Evolutionary conservation across 202 grass and related monocot genomes (phyloP).

Genomic region (Setaria italica): DNA sequence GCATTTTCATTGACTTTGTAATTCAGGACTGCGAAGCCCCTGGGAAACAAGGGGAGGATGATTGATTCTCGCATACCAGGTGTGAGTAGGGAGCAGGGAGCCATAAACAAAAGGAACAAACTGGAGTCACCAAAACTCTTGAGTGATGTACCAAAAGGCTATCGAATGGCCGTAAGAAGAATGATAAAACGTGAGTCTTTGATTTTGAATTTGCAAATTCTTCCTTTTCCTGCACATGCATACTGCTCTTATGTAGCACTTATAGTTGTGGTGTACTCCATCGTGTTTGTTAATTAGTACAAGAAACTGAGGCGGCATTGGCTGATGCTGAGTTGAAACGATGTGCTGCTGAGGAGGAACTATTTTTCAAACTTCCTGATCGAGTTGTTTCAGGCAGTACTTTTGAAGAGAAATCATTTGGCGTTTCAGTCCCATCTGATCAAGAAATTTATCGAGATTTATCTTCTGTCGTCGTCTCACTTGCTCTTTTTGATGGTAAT

Average conservation of each 20-base stretch:
- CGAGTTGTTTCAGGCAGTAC: neutral
- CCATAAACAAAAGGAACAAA: conserved; percentile 31
- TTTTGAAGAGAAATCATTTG: conserved; percentile 38
- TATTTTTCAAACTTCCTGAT: neutral
- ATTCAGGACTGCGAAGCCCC: conserved; percentile 14
- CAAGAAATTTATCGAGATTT: neutral
- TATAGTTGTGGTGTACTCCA: neutral
- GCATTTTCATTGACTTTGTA: neutral
- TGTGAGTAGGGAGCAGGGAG: conserved; percentile 23
- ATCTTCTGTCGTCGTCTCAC: neutral
- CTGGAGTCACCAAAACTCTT: neutral
- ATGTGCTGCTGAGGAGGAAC: neutral
- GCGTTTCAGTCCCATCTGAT: neutral
- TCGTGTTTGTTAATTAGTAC: conserved; percentile 7
- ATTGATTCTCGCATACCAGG: neutral
- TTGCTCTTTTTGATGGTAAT: conserved; percentile 45
- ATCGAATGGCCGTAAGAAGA: too few relatives aligned
- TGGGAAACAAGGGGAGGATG: neutral
- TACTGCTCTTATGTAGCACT: conserved; percentile 11
- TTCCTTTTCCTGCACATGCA: neutral
- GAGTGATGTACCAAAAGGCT: neutral
- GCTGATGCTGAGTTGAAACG: neutral
- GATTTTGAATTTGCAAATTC: neutral
- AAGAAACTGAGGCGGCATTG: neutral
- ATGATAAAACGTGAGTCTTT: neutral